Evolutionary conservation across 1,139 yeast species (phyloP).

Genomic region (Pichia sp.): DNA sequence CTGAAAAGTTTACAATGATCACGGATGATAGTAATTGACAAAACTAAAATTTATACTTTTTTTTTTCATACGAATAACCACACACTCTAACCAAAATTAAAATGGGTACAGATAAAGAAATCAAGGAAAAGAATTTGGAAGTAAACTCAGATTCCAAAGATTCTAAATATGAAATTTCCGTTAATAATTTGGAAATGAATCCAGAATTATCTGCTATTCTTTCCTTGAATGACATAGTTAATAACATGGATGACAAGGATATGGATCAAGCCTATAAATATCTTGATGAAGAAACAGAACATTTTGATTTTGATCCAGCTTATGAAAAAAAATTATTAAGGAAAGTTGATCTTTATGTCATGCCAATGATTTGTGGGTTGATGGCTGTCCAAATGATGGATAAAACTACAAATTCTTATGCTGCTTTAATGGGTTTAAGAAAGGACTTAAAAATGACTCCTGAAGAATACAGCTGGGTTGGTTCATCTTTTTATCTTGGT

Average conservation of each 20-base stretch:
- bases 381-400: slow-evolving; percentile 60
- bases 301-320: slow-evolving; percentile 11
- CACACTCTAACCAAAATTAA: too few species aligned
- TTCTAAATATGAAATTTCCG: slow-evolving; percentile 3
- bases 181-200: background rate
- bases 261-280: slow-evolving; percentile 12
- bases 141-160: too few species aligned
- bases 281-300: slow-evolving; percentile 4
- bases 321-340: slow-evolving; percentile 28
- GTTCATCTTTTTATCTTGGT: slow-evolving; percentile 21
- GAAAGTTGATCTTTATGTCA: slow-evolving; percentile 47
- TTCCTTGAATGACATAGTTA: slow-evolving; percentile 9
- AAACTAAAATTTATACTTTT: too few species aligned
- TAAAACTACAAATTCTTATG: slow-evolving; percentile 53
- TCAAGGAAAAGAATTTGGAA: too few species aligned
- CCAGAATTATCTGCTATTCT: slow-evolving; percentile 7
- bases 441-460: slow-evolving; percentile 42
- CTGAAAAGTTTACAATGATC: too few species aligned
- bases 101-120: too few species aligned
- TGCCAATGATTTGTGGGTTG: slow-evolving; percentile 48
- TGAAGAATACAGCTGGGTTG: slow-evolving; percentile 26
- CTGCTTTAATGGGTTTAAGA: slow-evolving; percentile 43
- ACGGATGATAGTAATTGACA: too few species aligned
- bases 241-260: slow-evolving; percentile 8
- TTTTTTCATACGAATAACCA: too few species aligned